A percentile compares a stretch with the other conserved stretches of the same genome.
These are phyloP conservation scores for Pestalotiopsis sp. DNA, from an alignment of 2,329 filamentous ascomycete genomes.

Conservation along the genomic window DNA sequence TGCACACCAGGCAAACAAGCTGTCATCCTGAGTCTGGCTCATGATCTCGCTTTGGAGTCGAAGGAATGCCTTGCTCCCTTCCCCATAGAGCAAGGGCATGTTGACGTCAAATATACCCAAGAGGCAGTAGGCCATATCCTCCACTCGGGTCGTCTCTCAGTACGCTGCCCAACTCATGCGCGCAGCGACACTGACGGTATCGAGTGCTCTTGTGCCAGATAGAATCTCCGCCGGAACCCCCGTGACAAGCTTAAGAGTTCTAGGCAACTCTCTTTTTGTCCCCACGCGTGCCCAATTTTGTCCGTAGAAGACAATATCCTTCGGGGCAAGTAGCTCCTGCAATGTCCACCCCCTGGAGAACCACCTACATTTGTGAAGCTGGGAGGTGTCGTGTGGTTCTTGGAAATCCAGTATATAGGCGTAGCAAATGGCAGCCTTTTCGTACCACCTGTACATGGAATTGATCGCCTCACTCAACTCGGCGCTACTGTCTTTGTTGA, in stretches of 20 bases:
- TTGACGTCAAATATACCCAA: slow-evolving; percentile 34
- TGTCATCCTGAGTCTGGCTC: background rate
- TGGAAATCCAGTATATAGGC: background rate
- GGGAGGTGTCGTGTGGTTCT: background rate
- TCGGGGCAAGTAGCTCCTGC: slow-evolving; percentile 10
- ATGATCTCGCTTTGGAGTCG: slow-evolving; percentile 34
- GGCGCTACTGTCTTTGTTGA: background rate
- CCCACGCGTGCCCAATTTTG: background rate
- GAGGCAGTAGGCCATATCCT: slow-evolving; percentile 35
- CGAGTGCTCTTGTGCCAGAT: background rate
- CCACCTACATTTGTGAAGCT: background rate
- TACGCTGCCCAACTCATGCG: slow-evolving; percentile 28
- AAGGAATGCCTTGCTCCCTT: slow-evolving; percentile 30
- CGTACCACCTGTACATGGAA: background rate
- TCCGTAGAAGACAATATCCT: background rate
- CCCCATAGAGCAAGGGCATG: slow-evolving; percentile 35
- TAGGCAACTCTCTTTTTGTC: background rate
- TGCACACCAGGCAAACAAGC: background rate
- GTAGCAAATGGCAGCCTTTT: background rate
- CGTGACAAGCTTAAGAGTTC: no score
- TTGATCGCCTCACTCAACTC: background rate
- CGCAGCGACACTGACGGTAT: background rate
- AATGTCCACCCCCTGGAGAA: slow-evolving; percentile 12
- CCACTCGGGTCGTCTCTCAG: slow-evolving; percentile 24
- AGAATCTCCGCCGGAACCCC: background rate